Conservation (phyloP, 352 stramenopile species). For the Phytophthora chlamydospora region DNA sequence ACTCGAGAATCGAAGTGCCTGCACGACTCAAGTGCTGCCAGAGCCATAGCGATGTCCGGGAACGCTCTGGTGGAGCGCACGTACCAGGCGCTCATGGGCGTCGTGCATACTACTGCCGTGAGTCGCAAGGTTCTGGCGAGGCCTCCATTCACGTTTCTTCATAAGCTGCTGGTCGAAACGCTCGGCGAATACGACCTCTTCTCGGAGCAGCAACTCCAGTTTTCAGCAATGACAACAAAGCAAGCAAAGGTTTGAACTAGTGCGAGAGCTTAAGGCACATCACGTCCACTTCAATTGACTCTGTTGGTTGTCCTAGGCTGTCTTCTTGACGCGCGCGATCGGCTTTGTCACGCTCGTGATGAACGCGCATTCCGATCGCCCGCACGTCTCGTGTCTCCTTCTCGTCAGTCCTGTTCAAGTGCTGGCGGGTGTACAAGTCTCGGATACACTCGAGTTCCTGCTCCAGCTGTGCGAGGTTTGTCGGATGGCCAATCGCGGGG, state of each 20-base stretch:
- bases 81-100: constrained; percentile 60
- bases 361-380: constrained; percentile 39
- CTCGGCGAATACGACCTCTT: constrained; percentile 71
- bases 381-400: constrained; percentile 67
- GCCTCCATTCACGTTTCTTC: constrained; percentile 84
- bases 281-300: not conserved
- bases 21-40: not conserved
- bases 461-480: constrained; percentile 73
- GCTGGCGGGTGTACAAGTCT: constrained; percentile 65
- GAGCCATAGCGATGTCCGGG: constrained; percentile 13
- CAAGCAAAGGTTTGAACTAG: constrained; percentile 63
- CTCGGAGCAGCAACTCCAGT: constrained; percentile 64
- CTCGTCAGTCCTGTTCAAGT: constrained; percentile 88
- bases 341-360: constrained; percentile 77
- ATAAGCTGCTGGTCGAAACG: constrained; percentile 80
- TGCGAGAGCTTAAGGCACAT: too few species aligned
- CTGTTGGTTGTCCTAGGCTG: constrained; percentile 42
- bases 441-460: constrained; percentile 79
- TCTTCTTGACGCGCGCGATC: constrained; percentile 78
- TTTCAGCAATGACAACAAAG: constrained; percentile 62
- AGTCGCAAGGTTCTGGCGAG: constrained; percentile 69
- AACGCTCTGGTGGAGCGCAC: constrained; percentile 63
- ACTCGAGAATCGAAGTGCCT: not conserved
- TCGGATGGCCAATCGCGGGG: constrained; percentile 47
- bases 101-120: constrained; percentile 76